Evolutionary conservation across 208 protist genomes (phyloP), one percentile per base, ranked within the genome.

Genomic region (Crithidia brevicula): DNA sequence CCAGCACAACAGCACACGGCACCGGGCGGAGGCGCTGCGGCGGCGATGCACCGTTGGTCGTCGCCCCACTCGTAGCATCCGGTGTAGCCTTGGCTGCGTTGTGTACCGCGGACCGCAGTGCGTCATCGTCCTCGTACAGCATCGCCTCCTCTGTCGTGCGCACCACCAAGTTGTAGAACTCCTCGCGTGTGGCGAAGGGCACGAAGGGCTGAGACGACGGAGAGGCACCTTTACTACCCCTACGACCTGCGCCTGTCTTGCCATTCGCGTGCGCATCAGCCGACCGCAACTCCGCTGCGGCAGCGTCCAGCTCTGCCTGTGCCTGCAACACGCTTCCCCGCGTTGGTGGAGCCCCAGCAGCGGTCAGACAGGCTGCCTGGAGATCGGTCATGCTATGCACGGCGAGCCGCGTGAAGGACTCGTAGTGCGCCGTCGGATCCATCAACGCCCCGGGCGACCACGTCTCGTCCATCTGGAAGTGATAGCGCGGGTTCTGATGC

Each of bases 401-500:
- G 0, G 72, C 62, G 25, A 82, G 46, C 50, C 52, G 20, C 7
- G 47, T 7, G 15, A 69, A 61, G 1, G 65, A 52, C 49, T 72
- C 64, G 57, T 80, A 88, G 49, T 65, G 51, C 16, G 59, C 64
- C 49, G 82, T 81, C 16, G 82, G 82, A 49, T 88, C 82, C 16
- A 82, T 66, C 56, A 77, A 51, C 2, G 62, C 68, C 3, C 76
- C 81, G 13, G 82, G 79, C 50, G 82, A 81, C 62, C 72, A 79
- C 52, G 59, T 74, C 51, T 85, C 62, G 18, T 46, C 70, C 10
- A 72, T 56, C 23, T 83, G 63, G 66, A 88, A 88, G 65, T 88
- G 82, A 31, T 88, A 88, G 30, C 82, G 79, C 1, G 72, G 71
- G 60, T 88, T 80, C 60, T 88, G 79, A 1, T 61, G 67, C 30